Evolutionary conservation across 192 early-diverging fungal genomes (phyloP).

Genomic region (Allomyces macrogynus): DNA sequence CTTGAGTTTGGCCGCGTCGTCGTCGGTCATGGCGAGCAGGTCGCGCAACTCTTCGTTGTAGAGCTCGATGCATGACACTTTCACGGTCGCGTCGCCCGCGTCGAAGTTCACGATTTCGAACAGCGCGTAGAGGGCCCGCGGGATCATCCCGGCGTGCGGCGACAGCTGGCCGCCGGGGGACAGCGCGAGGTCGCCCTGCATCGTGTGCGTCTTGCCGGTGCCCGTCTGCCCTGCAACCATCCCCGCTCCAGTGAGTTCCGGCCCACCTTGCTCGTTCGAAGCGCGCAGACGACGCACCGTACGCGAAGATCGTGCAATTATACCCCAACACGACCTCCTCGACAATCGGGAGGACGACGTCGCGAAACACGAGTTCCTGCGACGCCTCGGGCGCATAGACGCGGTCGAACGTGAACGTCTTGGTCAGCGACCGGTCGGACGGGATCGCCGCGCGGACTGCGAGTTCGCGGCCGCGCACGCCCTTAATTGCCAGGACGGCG

Average conservation of each 20-base stretch:
- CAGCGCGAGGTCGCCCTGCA: neutral
- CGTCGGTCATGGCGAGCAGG: conserved; percentile 41
- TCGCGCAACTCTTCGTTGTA: conserved; percentile 95
- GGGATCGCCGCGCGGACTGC: conserved; percentile 19
- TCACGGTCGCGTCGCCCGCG: conserved; percentile 47
- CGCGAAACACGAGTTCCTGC: conserved; percentile 63
- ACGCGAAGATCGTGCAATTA: conserved; percentile 70
- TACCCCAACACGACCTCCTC: conserved; percentile 45
- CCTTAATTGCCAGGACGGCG: conserved; percentile 28
- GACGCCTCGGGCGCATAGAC: conserved; percentile 57
- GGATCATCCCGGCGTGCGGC: conserved; percentile 67
- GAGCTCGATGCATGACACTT: conserved; percentile 73
- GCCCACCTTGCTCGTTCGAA: too few relatives aligned
- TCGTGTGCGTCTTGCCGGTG: conserved; percentile 63
- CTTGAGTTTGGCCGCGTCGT: conserved; percentile 35
- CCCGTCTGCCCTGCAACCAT: conserved; percentile 54
- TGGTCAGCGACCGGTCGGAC: too few relatives aligned
- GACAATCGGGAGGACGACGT: conserved; percentile 58
- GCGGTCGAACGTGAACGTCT: conserved; percentile 49
- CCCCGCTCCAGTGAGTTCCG: too few relatives aligned
- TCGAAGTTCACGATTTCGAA: conserved; percentile 31
- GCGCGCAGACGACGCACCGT: conserved; percentile 11
- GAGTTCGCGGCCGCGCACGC: conserved; percentile 37
- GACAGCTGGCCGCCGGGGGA: neutral
- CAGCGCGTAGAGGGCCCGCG: conserved; percentile 56